Base-by-base conservation (phyloP, 1,139 yeast genomes). In the Saccharomyces pastorianus region DNA sequence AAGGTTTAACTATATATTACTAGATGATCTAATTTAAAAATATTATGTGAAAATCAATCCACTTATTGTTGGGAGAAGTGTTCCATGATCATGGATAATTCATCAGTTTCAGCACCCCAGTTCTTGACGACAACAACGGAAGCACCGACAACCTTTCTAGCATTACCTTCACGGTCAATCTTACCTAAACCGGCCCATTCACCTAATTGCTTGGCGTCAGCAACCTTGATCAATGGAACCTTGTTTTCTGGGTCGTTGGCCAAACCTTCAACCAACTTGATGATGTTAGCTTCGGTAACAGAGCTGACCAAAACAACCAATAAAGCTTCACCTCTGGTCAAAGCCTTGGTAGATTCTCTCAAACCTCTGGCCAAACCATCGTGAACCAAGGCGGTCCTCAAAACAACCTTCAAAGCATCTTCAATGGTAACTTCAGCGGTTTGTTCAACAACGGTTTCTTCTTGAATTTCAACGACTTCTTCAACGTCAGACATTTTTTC, bases 161-260 rank as follows among this genome's bases (percentile, higher is more conserved):
- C 97, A 84, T 91, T 90, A 81, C 99, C 99, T 74, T 93, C 99
- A 83, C 96, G 90, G 95, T 93, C 99, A 73, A 93, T 86, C 82
- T 90, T 93, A 83, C 97, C 95, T 71, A 93, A 85, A 85, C 99
- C 99, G 74, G 98, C 99, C 99, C 99, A 93, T 84, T 93, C 98
- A 84, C 99, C 99, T 76, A 93, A 87, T 83, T 89, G 89, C 87
- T 93, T 93, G 76, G 98, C 96, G 76, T 95, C 99, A 70, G 98
- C 89, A 70, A 93, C 98, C 88, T 93, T 93, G 85, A 95, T 88
- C 78, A 93, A 84, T 73, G 99, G 98, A 71, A 93, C 89, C 82
- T 89, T 89, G 79, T 85, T 84, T 76, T 89, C 96, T 75, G 95
- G 89, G 80, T 89, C 96, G 83, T 90, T 89, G 82, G 98, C 91